These are phyloP conservation scores for Pythium brassicae DNA, from an alignment of 352 stramenopile species.

Conservation along the genomic window DNA sequence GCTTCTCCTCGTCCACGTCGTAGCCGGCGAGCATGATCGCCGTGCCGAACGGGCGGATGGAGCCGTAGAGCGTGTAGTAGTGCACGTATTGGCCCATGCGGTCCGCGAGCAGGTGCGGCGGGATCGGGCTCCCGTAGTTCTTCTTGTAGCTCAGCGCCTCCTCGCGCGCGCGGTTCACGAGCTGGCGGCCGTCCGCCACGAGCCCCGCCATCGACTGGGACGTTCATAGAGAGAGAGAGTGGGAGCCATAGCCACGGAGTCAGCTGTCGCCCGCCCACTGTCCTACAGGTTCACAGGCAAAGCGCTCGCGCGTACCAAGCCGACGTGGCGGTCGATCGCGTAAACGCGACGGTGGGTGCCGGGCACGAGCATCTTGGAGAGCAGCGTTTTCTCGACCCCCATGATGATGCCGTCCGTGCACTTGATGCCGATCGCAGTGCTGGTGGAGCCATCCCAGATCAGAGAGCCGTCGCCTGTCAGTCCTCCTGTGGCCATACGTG, in stretches of 20 bases:
- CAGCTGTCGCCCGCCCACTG: not conserved
- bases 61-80: slow-evolving; percentile 98
- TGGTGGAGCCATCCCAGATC: no score
- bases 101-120: slow-evolving; percentile 91
- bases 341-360: slow-evolving; percentile 84
- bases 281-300: not conserved
- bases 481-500: no score
- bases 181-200: slow-evolving; percentile 93
- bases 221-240: not conserved
- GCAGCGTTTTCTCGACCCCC: slow-evolving; percentile 94
- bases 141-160: slow-evolving; percentile 95
- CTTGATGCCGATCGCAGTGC: slow-evolving; percentile 96
- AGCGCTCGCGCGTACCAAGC: slow-evolving; percentile 47
- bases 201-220: slow-evolving; percentile 92
- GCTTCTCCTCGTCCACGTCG: slow-evolving; percentile 90
- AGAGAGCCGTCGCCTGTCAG: not conserved
- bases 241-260: not conserved
- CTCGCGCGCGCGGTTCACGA: slow-evolving; percentile 94
- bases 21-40: slow-evolving; percentile 95
- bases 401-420: slow-evolving; percentile 98
- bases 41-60: slow-evolving; percentile 95
- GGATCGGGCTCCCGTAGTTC: slow-evolving; percentile 93
- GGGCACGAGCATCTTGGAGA: slow-evolving; percentile 91
- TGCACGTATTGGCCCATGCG: slow-evolving; percentile 97
- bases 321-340: slow-evolving; percentile 91